phyloP scores from a whole-genome alignment of 1,139 yeast species.

The Candida mesenterica region DNA sequence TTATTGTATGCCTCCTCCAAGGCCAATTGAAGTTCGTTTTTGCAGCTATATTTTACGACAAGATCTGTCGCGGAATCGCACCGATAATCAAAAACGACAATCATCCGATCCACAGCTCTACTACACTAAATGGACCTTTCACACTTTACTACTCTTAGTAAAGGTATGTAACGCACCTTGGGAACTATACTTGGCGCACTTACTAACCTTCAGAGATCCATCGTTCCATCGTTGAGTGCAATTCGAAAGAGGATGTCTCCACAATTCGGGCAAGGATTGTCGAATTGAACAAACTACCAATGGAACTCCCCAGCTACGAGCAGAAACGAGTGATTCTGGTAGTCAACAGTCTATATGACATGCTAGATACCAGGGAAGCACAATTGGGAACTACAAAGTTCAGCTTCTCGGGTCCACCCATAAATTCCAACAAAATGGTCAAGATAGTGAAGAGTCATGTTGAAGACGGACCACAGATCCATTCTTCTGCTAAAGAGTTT shows the following conservation, averaged over 20 bases:
- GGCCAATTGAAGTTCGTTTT: no score
- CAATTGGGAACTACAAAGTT: slow-evolving; percentile 20
- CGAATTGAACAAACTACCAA: slow-evolving; percentile 9
- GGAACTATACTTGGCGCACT: no score
- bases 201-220: slow-evolving; percentile 11
- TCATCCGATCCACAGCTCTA: no score
- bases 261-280: slow-evolving; percentile 5
- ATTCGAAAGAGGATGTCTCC: slow-evolving; percentile 6
- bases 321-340: slow-evolving; percentile 16
- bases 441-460: not conserved
- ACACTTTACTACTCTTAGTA: not conserved
- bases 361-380: slow-evolving; percentile 18
- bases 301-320: slow-evolving; percentile 15
- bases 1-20: no score
- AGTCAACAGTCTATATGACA: slow-evolving; percentile 18
- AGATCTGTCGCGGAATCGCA: no score
- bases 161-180: not conserved
- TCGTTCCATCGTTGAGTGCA: slow-evolving; percentile 5
- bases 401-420: slow-evolving; percentile 28
- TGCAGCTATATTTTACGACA: no score
- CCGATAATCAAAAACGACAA: no score
- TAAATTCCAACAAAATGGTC: slow-evolving; percentile 9
- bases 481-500: slow-evolving; percentile 6
- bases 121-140: slow-evolving; percentile 3
- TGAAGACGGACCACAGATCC: slow-evolving; percentile 1